phyloP scores from a whole-genome alignment of 371 early-diverging fungal species.

The Smittium mucronatum region DNA sequence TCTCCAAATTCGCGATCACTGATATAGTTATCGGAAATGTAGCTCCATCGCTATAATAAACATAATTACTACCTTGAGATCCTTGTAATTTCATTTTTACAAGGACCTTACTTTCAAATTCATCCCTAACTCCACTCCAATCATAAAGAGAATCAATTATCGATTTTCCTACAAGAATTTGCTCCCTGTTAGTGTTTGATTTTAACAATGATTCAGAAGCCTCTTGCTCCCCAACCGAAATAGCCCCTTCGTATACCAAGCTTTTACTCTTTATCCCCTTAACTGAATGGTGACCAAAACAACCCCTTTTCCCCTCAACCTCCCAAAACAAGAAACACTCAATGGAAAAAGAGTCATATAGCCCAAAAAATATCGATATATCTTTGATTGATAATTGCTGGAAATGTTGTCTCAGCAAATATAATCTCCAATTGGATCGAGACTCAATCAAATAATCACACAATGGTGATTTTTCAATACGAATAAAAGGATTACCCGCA shows the following conservation, averaged over 20 bases:
- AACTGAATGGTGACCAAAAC: background rate
- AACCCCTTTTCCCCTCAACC: constrained; percentile 30
- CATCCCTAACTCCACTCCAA: background rate
- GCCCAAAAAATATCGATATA: constrained; percentile 46
- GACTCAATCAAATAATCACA: constrained; percentile 51
- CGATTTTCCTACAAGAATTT: background rate
- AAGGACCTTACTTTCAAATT: background rate
- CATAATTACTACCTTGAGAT: background rate
- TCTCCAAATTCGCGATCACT: background rate
- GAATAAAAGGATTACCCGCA: constrained; percentile 8
- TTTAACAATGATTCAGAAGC: background rate
- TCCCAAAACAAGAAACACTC: constrained; percentile 83
- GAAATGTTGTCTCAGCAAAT: constrained; percentile 43
- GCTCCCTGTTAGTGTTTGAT: background rate
- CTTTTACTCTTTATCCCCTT: background rate
- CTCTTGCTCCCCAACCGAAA: background rate
- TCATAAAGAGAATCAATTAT: background rate
- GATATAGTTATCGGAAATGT: background rate
- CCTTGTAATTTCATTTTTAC: background rate
- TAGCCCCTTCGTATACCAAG: background rate
- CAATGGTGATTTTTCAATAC: constrained; percentile 36
- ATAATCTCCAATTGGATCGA: constrained; percentile 56
- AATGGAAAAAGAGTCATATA: constrained; percentile 68
- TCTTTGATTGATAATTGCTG: constrained; percentile 40
- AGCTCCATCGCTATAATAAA: background rate